Evolutionary conservation across 768 basidiomycete genomes (phyloP), one percentile per base, ranked within the genome.

Genomic region (Mycena maculata): DNA sequence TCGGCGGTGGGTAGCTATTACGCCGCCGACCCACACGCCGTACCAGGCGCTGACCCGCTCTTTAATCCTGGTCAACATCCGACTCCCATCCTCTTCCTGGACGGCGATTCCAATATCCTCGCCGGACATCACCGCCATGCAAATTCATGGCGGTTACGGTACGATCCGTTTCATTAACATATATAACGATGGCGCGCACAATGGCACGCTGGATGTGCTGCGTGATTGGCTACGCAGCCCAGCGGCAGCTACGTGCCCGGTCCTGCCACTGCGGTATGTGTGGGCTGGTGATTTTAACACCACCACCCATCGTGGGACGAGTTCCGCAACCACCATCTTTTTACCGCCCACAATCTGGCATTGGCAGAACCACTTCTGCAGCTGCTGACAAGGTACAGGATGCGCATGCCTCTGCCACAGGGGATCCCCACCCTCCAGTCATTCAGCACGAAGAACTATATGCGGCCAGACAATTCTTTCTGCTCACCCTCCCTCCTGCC

Each of bases 391-490:
- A 70, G 68, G 0, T 53, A 78, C 54, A 65, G 69, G 0, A 75
- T 87, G 72, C 10, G 60, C 0, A 81, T 83, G 81, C 58, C 75
- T 0, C 77, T 87, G 0, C 81, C 79, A 0, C 57, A 71, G 11
- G 73, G 72, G 0, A 72, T 74, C 0, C 83, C 83, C 0, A 88
- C 82, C 0, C 74, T 87, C 0, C 41, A 79, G n/a, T 71, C 78
- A 0, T 52, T 44, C 0, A 54, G 27, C 2, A 76, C 82, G 0
- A 76, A 78, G 11, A 83, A 81, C 59, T 75, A 72, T 53, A 80
- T 80, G 9, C 52, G 80, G 12, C 77, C 78, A 4, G 83, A 87
- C 72, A 86, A 87, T 58, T 79, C 86, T 0, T 86, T 82, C 65
- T 65, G 70, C 31, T 68, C 78, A 8, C 41, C 50, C 0, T 39